Evolutionary conservation across 345 rosid genomes (phyloP).

Genomic region (Gossypium longicalyx): DNA sequence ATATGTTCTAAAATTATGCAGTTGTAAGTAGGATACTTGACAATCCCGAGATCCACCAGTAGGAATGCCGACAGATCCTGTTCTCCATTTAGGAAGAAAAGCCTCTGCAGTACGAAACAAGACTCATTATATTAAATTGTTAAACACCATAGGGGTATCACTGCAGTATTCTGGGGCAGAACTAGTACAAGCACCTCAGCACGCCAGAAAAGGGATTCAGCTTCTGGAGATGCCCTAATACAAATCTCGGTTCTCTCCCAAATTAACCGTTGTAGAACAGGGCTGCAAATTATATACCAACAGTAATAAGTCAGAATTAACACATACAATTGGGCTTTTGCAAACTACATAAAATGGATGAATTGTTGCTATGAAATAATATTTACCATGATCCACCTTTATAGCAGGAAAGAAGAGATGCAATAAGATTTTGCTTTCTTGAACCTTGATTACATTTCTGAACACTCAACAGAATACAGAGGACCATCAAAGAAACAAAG

Average conservation of each 20-base stretch:
- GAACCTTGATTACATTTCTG: slow-evolving; percentile 45
- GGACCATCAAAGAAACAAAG: slow-evolving; percentile 16
- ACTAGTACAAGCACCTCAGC: slow-evolving; percentile 55
- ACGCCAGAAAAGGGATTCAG: slow-evolving; percentile 75
- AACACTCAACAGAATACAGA: slow-evolving; percentile 10
- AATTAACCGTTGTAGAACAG: slow-evolving; percentile 41
- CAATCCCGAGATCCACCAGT: slow-evolving; percentile 73
- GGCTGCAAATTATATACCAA: slow-evolving; percentile 39
- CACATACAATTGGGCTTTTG: not conserved
- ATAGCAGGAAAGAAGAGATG: slow-evolving; percentile 48
- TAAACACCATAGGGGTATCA: slow-evolving; percentile 4
- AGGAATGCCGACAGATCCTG: slow-evolving; percentile 81
- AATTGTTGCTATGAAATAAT: slow-evolving; percentile 6
- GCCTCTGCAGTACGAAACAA: slow-evolving; percentile 55
- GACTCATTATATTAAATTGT: not conserved
- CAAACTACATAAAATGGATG: not conserved
- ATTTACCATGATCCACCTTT: slow-evolving; percentile 50
- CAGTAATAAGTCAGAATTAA: slow-evolving; percentile 1
- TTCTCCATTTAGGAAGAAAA: slow-evolving; percentile 88
- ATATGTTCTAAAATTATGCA: slow-evolving; percentile 59
- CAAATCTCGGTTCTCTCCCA: slow-evolving; percentile 55
- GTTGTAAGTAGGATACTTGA: slow-evolving; percentile 70
- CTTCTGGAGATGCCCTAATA: slow-evolving; percentile 48
- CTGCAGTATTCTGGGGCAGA: not conserved
- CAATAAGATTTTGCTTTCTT: slow-evolving; percentile 66